Percentiles rank a stretch among this genome's conserved stretches.
These are phyloP conservation scores for Linderina pennispora DNA, from an alignment of 192 early-diverging fungal genomes.

Conservation along the genomic window DNA sequence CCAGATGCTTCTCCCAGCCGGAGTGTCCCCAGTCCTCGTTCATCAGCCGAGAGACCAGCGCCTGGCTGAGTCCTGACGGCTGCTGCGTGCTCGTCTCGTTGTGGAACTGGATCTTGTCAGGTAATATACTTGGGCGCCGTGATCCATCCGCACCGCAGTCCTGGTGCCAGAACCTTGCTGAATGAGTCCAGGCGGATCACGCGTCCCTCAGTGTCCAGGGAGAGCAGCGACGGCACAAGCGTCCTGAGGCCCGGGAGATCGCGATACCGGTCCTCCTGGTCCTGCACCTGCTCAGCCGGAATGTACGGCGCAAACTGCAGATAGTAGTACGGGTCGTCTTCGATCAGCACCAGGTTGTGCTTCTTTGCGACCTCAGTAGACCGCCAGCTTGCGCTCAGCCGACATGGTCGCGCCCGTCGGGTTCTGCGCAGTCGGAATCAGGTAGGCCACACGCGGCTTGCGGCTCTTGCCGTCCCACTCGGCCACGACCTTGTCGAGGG, in stretches of 20 bases:
- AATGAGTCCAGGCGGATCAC: constrained; percentile 91
- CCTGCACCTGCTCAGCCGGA: constrained; percentile 1
- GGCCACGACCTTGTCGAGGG: constrained; percentile 44
- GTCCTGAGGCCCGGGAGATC: constrained; percentile 13
- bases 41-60: constrained; percentile 64
- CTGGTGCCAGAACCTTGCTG: constrained; percentile 86
- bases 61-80: constrained; percentile 76
- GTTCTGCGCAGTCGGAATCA: constrained; percentile 84
- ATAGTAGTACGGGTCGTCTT: constrained; percentile 97
- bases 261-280: constrained; percentile 14
- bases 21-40: constrained; percentile 69
- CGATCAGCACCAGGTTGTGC: constrained; percentile 80
- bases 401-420: constrained; percentile 83
- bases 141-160: constrained; percentile 78
- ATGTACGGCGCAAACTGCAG: constrained; percentile 58
- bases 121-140: constrained; percentile 63
- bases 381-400: constrained; percentile 62
- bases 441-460: constrained; percentile 54
- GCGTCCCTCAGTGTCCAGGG: constrained; percentile 81
- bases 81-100: constrained; percentile 78
- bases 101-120: constrained; percentile 75
- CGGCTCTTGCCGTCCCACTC: constrained; percentile 25
- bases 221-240: constrained; percentile 73
- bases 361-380: constrained; percentile 73
- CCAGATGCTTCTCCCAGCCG: constrained; percentile 72